phyloP scores from a whole-genome alignment of 2,329 filamentous ascomycete genomes.

The Trichoderma hamatum region DNA sequence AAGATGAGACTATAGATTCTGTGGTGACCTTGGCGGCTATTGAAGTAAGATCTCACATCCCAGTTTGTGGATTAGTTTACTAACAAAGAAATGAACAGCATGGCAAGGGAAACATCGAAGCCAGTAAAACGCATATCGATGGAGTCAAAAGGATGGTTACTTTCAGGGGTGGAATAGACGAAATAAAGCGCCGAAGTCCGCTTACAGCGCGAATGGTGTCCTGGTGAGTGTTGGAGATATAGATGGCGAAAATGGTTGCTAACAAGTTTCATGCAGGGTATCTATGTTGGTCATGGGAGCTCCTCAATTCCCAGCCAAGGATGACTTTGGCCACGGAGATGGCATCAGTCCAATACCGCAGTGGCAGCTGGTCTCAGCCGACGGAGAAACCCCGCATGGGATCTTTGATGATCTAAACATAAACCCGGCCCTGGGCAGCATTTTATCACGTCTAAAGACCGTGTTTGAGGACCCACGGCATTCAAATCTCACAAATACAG shows the following conservation, averaged over 20 bases:
- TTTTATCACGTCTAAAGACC: slow-evolving; percentile 1
- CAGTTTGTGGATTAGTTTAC: neutral
- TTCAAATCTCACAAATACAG: neutral
- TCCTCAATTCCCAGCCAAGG: slow-evolving; percentile 11
- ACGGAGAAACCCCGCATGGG: neutral
- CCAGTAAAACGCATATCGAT: slow-evolving; percentile 15
- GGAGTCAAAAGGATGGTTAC: slow-evolving; percentile 13
- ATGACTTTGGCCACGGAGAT: slow-evolving; percentile 1
- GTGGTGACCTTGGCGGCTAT: slow-evolving; percentile 19
- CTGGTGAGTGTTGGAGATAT: neutral
- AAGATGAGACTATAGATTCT: slow-evolving; percentile 13
- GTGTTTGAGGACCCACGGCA: slow-evolving; percentile 1
- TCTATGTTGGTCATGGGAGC: slow-evolving; percentile 18
- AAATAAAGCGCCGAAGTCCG: slow-evolving; percentile 8
- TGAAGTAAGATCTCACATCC: neutral
- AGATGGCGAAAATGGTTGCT: neutral
- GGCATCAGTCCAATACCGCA: slow-evolving; percentile 6
- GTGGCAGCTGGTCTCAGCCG: neutral
- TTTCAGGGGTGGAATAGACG: slow-evolving; percentile 7
- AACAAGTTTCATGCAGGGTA: neutral
- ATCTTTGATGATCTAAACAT: neutral
- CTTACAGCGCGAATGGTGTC: slow-evolving; percentile 19
- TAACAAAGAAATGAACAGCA: neutral
- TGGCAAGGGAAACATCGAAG: slow-evolving; percentile 20
- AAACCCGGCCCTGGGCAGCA: neutral